Evolutionary conservation across 1,139 yeast genomes (phyloP), one percentile per base, ranked within the genome.

Genomic region (Lodderomyces parapsilosis): DNA sequence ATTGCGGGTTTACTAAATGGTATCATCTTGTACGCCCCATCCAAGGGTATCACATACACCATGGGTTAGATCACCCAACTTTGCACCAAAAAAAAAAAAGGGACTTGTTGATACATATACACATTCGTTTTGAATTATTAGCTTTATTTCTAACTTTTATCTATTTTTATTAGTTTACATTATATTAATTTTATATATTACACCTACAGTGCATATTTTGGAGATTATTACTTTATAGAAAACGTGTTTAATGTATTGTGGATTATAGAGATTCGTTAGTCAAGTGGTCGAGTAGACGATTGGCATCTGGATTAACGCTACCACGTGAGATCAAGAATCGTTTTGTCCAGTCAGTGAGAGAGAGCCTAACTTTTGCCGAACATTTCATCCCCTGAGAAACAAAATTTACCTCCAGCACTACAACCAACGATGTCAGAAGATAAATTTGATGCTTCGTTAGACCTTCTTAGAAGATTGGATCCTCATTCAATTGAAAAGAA

Each of bases 401-500:
- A n/a, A n/a, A n/a, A n/a, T 4, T 18, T 20, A 14, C 23, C 11
- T n/a, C 13, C 13, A 11, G 8, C 6, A 4, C 9, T 19, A 8
- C 33, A 30, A 14, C 8, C 10, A 30, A 7, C 19, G 20, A 43
- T 43, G 46, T 22, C 43, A 11, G 43, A 40, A 3, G 87, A 84
- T 52, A 78, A 83, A 47, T 83, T 80, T 58, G 97, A 91, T 63
- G 91, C 96, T 18, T 86, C 97, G 5, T 74, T 93, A 46, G 96
- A 90, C 59, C 76, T 93, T 37, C 76, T 93, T 45, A 82, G 97
- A 54, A 81, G 98, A 49, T 72, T 93, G 50, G 86, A 90, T 59
- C 98, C 99, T 15, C 77, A 81, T 47, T 67, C 80, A 50, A 78
- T 89, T 43, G 54, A 80, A 11, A 56, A 66, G 36, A 87, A 93